These are phyloP conservation scores for Vickermania spadyakhi DNA, from an alignment of 208 protist species.

Conservation along the genomic window DNA sequence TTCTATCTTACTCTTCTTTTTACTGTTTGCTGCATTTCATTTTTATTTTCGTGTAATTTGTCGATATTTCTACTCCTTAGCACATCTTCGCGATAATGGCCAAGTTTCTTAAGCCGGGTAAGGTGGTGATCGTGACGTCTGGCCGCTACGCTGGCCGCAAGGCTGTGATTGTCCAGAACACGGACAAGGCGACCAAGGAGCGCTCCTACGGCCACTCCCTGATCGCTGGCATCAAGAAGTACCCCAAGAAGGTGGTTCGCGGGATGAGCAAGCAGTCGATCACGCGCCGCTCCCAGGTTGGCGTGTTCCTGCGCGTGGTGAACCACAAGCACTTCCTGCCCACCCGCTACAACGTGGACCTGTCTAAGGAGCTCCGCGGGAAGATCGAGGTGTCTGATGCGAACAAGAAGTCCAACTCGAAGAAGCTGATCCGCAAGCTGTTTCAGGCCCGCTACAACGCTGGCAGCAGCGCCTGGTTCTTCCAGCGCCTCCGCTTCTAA, in stretches of 20 bases:
- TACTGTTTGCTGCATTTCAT: conserved; percentile 11
- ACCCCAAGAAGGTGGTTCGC: conserved; percentile 92
- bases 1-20: conserved; percentile 6
- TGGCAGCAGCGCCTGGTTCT: conserved; percentile 98
- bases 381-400: conserved; percentile 89
- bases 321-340: conserved; percentile 99
- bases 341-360: conserved; percentile 94
- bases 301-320: conserved; percentile 96
- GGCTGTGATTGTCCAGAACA: conserved; percentile 97
- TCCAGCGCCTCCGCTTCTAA: conserved; percentile 98
- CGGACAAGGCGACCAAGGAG: conserved; percentile 83
- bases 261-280: conserved; percentile 93
- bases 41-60: conserved; percentile 8
- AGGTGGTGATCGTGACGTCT: conserved; percentile 96
- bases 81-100: conserved; percentile 22
- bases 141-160: conserved; percentile 97
- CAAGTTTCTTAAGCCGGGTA: conserved; percentile 96
- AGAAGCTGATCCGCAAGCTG: conserved; percentile 79
- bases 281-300: conserved; percentile 86
- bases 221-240: conserved; percentile 94
- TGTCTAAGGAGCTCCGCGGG: conserved; percentile 85
- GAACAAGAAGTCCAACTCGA: conserved; percentile 79
- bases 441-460: conserved; percentile 94
- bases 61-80: not conserved
- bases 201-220: conserved; percentile 93